Evolutionary conservation across 2,329 filamentous ascomycete genomes (phyloP), one percentile per base, ranked within the genome.

Genomic region (Chrysoporthe deuterocubensis): DNA sequence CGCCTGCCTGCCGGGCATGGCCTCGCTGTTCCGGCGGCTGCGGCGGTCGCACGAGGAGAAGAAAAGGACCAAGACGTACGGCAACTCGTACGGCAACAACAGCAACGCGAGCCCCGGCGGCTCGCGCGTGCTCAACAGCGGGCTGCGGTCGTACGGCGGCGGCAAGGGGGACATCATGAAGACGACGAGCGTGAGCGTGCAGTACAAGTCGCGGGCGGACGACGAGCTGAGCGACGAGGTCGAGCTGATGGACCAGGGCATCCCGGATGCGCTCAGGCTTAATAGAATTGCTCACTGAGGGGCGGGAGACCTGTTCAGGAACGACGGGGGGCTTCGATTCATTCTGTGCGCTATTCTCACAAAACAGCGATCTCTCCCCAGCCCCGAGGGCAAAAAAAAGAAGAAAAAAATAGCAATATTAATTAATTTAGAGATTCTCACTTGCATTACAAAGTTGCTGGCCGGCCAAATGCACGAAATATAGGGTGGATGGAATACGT

Each of bases 1-100:
- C 32, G 77, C 77, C 42, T 81, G 78, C 46, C 73, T 82, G 4
- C 81, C 81, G 2, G 77, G 77, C 1, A 78, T 81, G 13, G 76
- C 80, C 60, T 72, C 76, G 6, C 70, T 80, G 42, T 67, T 74
- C 62, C 68, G 61, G 43, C 71, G 70, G 26, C 26, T 71, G 56
- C 71, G 67, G 70, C 68, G 69, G 67, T 66, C 67, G 26, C 67
- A 66, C 50, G 62, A 66, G 62, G 71, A 72, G 34, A 69, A 71
- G 67, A 71, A 69, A 46, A 66, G 69, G 32, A 69, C 68, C 2
- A 60, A 57, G 48, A 48, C 57, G 58, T 71, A 69, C 50, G 42
- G 32, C 4, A 54, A 37, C 40, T 44, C 62, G 52, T 64, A 64
- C 62, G 62, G 62, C 21, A 64, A 64, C 50, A 64, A 57, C 50